A percentile compares a stretch with the other conserved stretches of the same genome.
Conservation (phyloP, 768 basidiomycete species). For the Trametes elegans region DNA sequence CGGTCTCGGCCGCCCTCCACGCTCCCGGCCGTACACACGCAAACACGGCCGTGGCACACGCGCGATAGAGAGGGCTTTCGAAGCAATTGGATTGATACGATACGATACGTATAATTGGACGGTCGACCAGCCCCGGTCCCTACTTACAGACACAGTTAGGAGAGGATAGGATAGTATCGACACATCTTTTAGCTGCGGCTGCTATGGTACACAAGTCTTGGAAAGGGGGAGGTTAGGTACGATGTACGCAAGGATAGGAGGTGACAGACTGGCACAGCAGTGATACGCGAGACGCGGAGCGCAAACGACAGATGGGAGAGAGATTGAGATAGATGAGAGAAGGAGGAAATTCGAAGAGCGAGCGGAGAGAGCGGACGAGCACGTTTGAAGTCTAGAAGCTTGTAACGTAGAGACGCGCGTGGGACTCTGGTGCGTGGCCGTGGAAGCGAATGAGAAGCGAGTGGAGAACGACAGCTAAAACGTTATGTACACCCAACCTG, state of each 20-base stretch:
- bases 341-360: background rate
- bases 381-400: constrained; percentile 16
- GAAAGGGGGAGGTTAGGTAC: constrained; percentile 13
- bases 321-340: constrained; percentile 1
- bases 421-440: constrained; percentile 6
- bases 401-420: constrained; percentile 17
- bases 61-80: background rate
- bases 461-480: background rate
- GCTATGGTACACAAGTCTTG: constrained; percentile 19
- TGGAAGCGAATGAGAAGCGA: background rate
- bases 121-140: constrained; percentile 19
- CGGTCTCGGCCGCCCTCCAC: too few relatives aligned
- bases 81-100: constrained; percentile 16
- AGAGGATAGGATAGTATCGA: constrained; percentile 21
- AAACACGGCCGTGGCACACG: background rate
- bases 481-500: constrained; percentile 16
- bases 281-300: constrained; percentile 6
- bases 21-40: background rate
- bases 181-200: constrained; percentile 23
- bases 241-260: constrained; percentile 3
- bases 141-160: constrained; percentile 17
- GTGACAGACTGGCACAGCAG: constrained; percentile 22
- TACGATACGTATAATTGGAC: constrained; percentile 20
- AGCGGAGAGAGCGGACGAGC: constrained; percentile 19
- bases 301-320: constrained; percentile 13